Evolutionary conservation across 306 rosid species (phyloP).

Genomic region (barrel medic (Medicago truncatula)): DNA sequence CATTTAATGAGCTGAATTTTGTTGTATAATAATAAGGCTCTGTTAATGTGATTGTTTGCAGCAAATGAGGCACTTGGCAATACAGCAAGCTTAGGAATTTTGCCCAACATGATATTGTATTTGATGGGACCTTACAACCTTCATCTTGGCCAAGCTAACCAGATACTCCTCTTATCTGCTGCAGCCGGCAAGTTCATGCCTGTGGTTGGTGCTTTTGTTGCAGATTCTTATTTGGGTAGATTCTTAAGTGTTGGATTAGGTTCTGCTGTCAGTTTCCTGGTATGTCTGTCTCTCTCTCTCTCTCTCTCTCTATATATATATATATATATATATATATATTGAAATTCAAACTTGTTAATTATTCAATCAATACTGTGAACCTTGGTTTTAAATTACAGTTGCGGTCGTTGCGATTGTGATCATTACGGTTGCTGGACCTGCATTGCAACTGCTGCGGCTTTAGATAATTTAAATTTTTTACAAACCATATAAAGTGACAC

Average conservation of each 20-base stretch:
- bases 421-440: no score
- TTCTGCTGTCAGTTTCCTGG: constrained; percentile 59
- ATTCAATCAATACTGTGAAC: no score
- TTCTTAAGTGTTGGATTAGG: constrained; percentile 64
- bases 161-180: constrained; percentile 54
- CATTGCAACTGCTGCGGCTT: no score
- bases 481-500: no score
- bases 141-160: constrained; percentile 54
- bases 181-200: constrained; percentile 65
- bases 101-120: constrained; percentile 65
- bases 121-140: constrained; percentile 58
- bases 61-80: constrained; percentile 72
- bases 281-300: not conserved
- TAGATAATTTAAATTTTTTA: no score
- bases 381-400: no score
- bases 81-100: constrained; percentile 62
- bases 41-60: constrained; percentile 27
- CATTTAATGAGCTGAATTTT: not conserved
- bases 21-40: not conserved
- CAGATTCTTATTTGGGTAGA: constrained; percentile 77
- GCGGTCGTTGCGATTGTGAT: no score
- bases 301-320: not conserved
- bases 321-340: not conserved
- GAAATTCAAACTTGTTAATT: no score
- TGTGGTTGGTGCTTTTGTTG: constrained; percentile 62